Conservation (phyloP, 2,329 filamentous ascomycete species). For the Ophiocordyceps sinensis region DNA sequence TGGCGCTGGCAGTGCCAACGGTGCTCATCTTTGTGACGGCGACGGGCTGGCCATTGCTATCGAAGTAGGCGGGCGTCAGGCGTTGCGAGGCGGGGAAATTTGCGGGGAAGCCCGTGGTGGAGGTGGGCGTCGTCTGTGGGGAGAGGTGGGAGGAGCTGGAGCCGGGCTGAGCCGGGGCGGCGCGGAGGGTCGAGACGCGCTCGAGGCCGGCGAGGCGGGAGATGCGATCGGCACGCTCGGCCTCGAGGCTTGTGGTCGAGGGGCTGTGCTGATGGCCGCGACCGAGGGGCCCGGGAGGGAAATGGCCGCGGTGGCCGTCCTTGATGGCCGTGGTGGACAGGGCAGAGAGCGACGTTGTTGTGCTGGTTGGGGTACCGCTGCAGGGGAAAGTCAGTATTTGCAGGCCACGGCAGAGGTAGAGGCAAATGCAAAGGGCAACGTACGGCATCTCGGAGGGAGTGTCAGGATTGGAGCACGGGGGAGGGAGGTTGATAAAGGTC, state of each 20-base stretch:
- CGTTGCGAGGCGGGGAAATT: slow-evolving; percentile 23
- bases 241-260: slow-evolving; percentile 62
- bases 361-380: slow-evolving; percentile 74
- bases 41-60: slow-evolving; percentile 54
- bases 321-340: slow-evolving; percentile 93
- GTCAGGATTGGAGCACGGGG: slow-evolving; percentile 65
- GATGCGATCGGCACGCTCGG: slow-evolving; percentile 88
- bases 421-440: slow-evolving; percentile 19
- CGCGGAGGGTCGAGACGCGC: slow-evolving; percentile 63
- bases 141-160: slow-evolving; percentile 21
- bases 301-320: slow-evolving; percentile 79
- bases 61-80: slow-evolving; percentile 61
- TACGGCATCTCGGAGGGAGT: slow-evolving; percentile 87
- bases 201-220: slow-evolving; percentile 88
- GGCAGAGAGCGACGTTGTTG: slow-evolving; percentile 80
- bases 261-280: slow-evolving; percentile 45
- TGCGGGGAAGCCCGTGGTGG: slow-evolving; percentile 27
- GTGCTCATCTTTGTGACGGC: slow-evolving; percentile 70
- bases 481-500: slow-evolving; percentile 72
- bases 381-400: not conserved
- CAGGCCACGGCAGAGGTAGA: not conserved
- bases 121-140: slow-evolving; percentile 37
- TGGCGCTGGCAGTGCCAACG: slow-evolving; percentile 81
- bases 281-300: slow-evolving; percentile 36
- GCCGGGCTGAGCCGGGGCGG: slow-evolving; percentile 20